Evolutionary conservation across 2,329 filamentous ascomycete species (phyloP), one percentile per base, ranked within the genome.

Genomic region (Aspergillus sp.): DNA sequence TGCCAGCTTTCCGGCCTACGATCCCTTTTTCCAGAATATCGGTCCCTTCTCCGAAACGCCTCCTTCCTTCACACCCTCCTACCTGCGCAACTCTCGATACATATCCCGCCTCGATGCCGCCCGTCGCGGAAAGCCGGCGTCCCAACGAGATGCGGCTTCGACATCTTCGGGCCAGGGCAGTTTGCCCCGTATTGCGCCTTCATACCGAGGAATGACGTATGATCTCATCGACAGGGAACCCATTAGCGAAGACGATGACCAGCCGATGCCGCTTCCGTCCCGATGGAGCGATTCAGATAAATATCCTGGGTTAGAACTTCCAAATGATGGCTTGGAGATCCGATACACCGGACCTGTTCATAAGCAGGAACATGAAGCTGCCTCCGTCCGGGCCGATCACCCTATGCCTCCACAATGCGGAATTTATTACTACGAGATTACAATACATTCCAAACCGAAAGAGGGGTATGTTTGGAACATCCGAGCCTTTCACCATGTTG

Each of bases 371-470:
- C 79, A 90, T 68, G 95, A 98, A 72, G 90, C 91, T 17, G 91
- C 87, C 37, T 86, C 90, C 12, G 87, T 96, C 57, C 87, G 95
- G 56, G 86, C 93, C 27, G 90, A 99, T 73, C 82, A 92, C 71
- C 85, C 87, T 49, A 97, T 98, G 86, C 92, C 95, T 4, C 82
- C 87, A 37, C 89, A 96, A 69, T 95, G 90, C 64, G 95, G 95
- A 2, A 88, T 99, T 59, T 99, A 96, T 74, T 99, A 99, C 73
- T 99, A 87, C 70, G 95, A 99, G 68, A 81, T 87, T 35, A 84
- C 84, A 8, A 83, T 91, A 48, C 72, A 87, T 51, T 84, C 85
- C 7, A 86, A 87, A 67, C 84, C 84, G 52, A 87, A 88, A 69
- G 88, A 90, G 66, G 85, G 85, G 85, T 87, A 79, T 63, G 82